A percentile compares a stretch with the other conserved stretches of the same genome.
These are phyloP conservation scores for Penicillium canescens DNA, from an alignment of 495 filamentous ascomycete genomes.

Conservation along the genomic window DNA sequence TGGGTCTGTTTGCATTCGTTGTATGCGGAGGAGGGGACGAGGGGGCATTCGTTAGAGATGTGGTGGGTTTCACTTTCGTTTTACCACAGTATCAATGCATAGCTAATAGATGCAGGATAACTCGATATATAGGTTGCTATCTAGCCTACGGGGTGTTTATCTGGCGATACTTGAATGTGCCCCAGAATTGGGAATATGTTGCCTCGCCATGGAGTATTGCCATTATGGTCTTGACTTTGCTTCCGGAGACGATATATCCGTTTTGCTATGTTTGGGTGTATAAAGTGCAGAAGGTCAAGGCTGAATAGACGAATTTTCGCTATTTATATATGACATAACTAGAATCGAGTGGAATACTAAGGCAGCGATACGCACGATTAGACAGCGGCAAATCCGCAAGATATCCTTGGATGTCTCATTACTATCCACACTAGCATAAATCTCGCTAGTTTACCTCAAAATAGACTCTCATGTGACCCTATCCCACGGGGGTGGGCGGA, in stretches of 20 bases:
- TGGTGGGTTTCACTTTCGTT: conserved; percentile 10
- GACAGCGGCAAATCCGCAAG: too few species aligned
- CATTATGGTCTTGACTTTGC: conserved; percentile 15
- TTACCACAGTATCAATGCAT: not conserved
- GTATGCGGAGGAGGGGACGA: conserved; percentile 2
- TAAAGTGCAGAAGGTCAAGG: conserved; percentile 8
- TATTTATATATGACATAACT: too few species aligned
- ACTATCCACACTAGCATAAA: too few species aligned
- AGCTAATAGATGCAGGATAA: conserved; percentile 6
- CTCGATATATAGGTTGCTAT: conserved; percentile 17
- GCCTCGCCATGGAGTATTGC: conserved; percentile 15
- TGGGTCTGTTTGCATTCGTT: conserved; percentile 15
- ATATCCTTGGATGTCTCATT: too few species aligned
- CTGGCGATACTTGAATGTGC: conserved; percentile 21
- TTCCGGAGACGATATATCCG: conserved; percentile 22
- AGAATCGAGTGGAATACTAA: too few species aligned
- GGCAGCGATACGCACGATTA: too few species aligned
- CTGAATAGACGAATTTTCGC: not conserved
- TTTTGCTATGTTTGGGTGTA: conserved; percentile 17
- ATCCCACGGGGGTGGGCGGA: not conserved
- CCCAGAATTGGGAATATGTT: conserved; percentile 21
- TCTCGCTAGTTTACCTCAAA: too few species aligned
- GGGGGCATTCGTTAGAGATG: conserved; percentile 19
- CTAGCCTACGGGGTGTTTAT: conserved; percentile 21
- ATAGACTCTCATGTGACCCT: not conserved